Conservation (phyloP, 176 grass and related monocot species). For the Oryza brachyantha region DNA sequence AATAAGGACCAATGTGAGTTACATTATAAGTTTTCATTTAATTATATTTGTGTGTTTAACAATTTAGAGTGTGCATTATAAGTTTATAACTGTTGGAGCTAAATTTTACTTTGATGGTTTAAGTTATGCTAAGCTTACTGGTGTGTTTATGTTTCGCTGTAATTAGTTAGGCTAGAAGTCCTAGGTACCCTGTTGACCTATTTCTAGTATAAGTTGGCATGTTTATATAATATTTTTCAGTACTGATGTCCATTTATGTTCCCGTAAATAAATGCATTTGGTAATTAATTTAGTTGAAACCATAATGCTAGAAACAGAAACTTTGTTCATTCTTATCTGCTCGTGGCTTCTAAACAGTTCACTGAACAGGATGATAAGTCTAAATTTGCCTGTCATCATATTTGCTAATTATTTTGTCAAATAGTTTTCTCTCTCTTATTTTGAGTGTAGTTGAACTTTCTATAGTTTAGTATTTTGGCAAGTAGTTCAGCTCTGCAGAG, state of each 20-base stretch:
- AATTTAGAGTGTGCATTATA: neutral
- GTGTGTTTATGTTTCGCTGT: neutral
- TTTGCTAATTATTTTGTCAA: neutral
- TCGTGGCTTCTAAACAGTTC: neutral
- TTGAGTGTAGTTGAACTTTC: neutral
- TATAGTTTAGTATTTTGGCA: neutral
- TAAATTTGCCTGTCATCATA: neutral
- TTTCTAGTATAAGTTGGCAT: neutral
- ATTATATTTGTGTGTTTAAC: neutral
- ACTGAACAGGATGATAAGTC: neutral
- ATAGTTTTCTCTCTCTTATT: slow-evolving; percentile 11
- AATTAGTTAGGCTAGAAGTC: neutral
- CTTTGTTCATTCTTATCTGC: neutral
- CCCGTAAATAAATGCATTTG: neutral
- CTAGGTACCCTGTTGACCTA: neutral
- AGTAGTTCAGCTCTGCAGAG: neutral
- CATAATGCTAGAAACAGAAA: neutral
- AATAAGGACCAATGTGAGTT: slow-evolving; percentile 29
- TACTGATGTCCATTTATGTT: neutral
- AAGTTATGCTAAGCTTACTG: neutral
- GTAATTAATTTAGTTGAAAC: neutral
- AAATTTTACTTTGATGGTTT: slow-evolving; percentile 1
- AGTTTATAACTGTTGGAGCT: neutral
- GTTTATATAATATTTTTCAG: neutral
- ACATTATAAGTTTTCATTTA: slow-evolving; percentile 1